Conservation (phyloP, 2,329 filamentous ascomycete species). For the Penicillium sp. region DNA sequence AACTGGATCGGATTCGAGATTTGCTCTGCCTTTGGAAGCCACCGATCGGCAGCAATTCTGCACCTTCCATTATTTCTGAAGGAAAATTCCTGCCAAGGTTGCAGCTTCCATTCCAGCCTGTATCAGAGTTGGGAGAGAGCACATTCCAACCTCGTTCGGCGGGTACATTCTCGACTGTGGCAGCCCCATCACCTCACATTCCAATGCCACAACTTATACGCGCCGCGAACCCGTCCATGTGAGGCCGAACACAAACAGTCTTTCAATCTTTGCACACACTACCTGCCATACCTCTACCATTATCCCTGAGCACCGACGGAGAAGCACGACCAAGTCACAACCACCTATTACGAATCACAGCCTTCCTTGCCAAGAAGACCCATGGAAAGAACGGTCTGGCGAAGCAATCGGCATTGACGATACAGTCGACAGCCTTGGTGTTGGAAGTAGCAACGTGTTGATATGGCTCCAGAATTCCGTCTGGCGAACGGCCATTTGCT, state of each 20-base stretch:
- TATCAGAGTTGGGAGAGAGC: slow-evolving; percentile 9
- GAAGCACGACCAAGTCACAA: slow-evolving; percentile 5
- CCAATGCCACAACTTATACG: slow-evolving; percentile 25
- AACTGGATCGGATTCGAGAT: neutral
- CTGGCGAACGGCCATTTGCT: slow-evolving; percentile 36
- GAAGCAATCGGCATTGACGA: slow-evolving; percentile 22
- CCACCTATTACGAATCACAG: neutral
- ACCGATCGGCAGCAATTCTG: neutral
- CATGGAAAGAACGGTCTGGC: slow-evolving; percentile 18
- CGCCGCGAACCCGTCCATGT: slow-evolving; percentile 12
- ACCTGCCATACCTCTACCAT: neutral
- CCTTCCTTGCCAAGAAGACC: neutral
- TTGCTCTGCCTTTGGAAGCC: neutral
- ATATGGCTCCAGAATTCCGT: slow-evolving; percentile 35
- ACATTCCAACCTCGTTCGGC: slow-evolving; percentile 26
- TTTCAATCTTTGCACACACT: neutral
- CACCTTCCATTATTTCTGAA: slow-evolving; percentile 3
- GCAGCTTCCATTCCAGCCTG: slow-evolving; percentile 27
- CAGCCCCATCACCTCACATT: slow-evolving; percentile 24
- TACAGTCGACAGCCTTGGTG: slow-evolving; percentile 21
- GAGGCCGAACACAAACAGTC: slow-evolving; percentile 6
- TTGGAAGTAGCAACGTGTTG: slow-evolving; percentile 15
- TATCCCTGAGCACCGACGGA: neutral
- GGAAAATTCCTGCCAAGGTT: slow-evolving; percentile 1
- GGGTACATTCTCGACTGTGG: slow-evolving; percentile 29